Base-by-base conservation (phyloP, 1,139 yeast species). In the Suhomyces atakaporum region DNA sequence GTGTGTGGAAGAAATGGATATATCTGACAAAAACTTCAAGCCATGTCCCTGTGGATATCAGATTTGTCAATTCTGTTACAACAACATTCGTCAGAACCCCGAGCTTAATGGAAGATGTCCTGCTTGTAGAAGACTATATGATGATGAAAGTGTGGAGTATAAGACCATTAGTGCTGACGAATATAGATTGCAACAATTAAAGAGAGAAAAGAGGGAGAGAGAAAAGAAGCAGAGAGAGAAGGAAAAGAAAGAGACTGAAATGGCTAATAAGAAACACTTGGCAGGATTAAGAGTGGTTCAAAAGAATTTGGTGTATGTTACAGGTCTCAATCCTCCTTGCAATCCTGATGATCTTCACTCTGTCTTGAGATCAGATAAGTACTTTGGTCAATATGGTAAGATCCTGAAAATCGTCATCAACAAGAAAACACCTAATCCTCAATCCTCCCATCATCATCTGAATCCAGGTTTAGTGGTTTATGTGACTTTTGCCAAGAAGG, bases 11-110 rank as follows among this genome's bases (percentile, higher is more conserved):
- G 97, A 92, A 59, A 82, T 92, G 90, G 98, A 92, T 62, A 81
- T 90, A 29, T 84, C 96, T 13, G 98, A 94, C 63, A 87, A 86
- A 59, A 88, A 90, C 64, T 94, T 94, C 75, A 88, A 85, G 61
- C 99, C 99, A 5, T 94, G 99, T 71, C 98, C 97, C 1, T 94
- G 99, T 69, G 98, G 98, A 9, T 94, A 94, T 58, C 98, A 94
- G 58, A 87, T 92, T 42, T 94, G 99, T 63, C 97, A 92, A 70
- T 94, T 94, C 58, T 94, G 98, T 61, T 94, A 90, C 72, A 92
- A 94, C 66, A 92, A 90, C 60, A 94, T 94, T 53, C 79, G 96
- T 49, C 95, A 87, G 50, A 92, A 92, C 53, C 97, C 97, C 1
- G 96, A 90, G 56, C 69, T 92, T 47, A 90, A 90, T 58, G 97